A percentile compares a stretch with the other conserved stretches of the same genome.
Evolutionary conservation across 2,329 filamentous ascomycete species (phyloP).

Genomic region (Talaromyces sp.): DNA sequence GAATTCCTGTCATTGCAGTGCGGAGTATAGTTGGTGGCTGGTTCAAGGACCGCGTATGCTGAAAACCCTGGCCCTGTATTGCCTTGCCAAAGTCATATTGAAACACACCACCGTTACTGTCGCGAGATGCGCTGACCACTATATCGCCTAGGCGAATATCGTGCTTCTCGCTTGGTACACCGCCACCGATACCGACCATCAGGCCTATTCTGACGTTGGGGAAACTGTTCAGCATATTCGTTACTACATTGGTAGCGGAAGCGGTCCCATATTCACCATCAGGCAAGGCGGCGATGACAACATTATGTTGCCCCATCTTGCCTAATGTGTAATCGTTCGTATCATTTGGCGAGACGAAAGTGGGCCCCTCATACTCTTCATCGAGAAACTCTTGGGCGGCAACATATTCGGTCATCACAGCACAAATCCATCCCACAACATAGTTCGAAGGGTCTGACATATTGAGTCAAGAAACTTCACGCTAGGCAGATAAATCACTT

Average conservation of each 20-base stretch:
- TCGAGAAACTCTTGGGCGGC: neutral
- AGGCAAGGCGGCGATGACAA: slow-evolving; percentile 33
- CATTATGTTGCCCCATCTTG: slow-evolving; percentile 21
- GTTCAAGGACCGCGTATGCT: neutral
- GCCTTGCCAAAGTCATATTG: neutral
- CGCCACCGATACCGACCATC: neutral
- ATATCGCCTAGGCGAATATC: neutral
- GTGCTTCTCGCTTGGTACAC: neutral
- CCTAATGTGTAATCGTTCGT: neutral
- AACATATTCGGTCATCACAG: neutral
- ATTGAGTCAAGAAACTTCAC: neutral
- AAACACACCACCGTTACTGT: neutral
- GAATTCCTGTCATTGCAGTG: neutral
- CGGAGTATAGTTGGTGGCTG: neutral
- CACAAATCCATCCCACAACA: neutral
- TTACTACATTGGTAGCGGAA: slow-evolving; percentile 37
- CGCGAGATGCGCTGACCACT: neutral
- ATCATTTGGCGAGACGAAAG: neutral
- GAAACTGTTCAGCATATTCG: slow-evolving; percentile 36
- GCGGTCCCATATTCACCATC: slow-evolving; percentile 32
- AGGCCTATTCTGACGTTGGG: neutral
- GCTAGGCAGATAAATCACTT: neutral
- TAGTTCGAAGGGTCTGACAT: neutral
- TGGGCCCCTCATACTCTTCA: neutral
- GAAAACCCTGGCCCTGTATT: neutral